Conservation (phyloP, 2,329 filamentous ascomycete species). For the Sporothrix inflata region DNA sequence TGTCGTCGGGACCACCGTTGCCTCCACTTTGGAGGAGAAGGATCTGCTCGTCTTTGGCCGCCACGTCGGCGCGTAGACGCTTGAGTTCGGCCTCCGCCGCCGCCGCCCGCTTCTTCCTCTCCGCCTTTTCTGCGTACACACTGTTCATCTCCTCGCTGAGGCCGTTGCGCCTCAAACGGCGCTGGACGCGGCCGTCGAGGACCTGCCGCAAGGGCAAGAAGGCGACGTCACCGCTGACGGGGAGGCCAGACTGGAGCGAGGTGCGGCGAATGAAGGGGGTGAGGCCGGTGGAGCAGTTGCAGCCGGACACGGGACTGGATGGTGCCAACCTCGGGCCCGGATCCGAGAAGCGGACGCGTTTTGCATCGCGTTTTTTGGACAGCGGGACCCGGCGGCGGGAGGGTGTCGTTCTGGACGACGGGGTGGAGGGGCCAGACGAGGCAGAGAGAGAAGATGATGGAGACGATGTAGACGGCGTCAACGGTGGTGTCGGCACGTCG, state of each 20-base stretch:
- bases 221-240: conserved; percentile 46
- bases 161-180: conserved; percentile 59
- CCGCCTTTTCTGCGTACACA: conserved; percentile 53
- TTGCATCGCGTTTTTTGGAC: conserved; percentile 42
- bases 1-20: conserved; percentile 45
- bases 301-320: conserved; percentile 31
- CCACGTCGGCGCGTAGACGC: conserved; percentile 53
- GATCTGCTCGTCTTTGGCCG: conserved; percentile 56
- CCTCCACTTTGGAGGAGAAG: conserved; percentile 34
- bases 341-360: conserved; percentile 63
- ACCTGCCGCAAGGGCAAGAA: conserved; percentile 58
- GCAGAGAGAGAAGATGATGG: background rate
- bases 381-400: conserved; percentile 33
- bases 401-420: conserved; percentile 34
- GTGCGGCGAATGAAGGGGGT: conserved; percentile 62
- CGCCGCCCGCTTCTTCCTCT: conserved; percentile 40
- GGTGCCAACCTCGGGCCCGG: conserved; percentile 44
- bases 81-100: conserved; percentile 53
- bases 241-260: conserved; percentile 43
- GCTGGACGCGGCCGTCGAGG: conserved; percentile 60
- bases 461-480: conserved; percentile 36
- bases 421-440: background rate
- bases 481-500: conserved; percentile 5
- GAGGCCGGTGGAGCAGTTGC: conserved; percentile 52
- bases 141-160: conserved; percentile 62